These are phyloP conservation scores for Sporormia fimetaria DNA, from an alignment of 495 filamentous ascomycete species.

Conservation along the genomic window DNA sequence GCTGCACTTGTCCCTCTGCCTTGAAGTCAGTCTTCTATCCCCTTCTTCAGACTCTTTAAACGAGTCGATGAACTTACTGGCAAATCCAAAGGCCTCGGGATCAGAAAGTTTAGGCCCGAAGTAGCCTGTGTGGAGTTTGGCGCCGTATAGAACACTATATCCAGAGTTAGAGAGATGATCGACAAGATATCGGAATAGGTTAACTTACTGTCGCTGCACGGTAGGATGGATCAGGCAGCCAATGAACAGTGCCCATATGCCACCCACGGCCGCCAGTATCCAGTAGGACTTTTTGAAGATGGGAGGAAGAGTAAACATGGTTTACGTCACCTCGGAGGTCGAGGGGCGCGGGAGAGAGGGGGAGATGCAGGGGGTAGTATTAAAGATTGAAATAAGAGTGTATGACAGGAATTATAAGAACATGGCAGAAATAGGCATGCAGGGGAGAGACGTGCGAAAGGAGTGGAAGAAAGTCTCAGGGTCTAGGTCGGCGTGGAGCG, in stretches of 20 bases:
- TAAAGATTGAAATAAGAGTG: too few relatives aligned
- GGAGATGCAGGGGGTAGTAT: too few relatives aligned
- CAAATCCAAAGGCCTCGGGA: slow-evolving; percentile 70
- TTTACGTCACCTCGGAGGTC: too few relatives aligned
- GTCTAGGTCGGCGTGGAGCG: too few relatives aligned
- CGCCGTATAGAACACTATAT: slow-evolving; percentile 61
- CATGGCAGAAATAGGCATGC: too few relatives aligned
- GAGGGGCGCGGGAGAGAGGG: too few relatives aligned
- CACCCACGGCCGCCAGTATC: slow-evolving; percentile 32
- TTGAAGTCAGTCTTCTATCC: not conserved
- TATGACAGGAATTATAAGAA: too few relatives aligned
- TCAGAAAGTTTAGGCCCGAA: slow-evolving; percentile 59
- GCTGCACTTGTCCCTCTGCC: slow-evolving; percentile 32
- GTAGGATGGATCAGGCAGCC: slow-evolving; percentile 40
- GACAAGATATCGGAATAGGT: not conserved
- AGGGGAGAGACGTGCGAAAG: too few relatives aligned
- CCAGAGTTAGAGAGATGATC: not conserved
- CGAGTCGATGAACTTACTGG: slow-evolving; percentile 42
- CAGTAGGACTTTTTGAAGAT: slow-evolving; percentile 32
- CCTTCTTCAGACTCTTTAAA: slow-evolving; percentile 6
- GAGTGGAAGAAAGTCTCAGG: too few relatives aligned
- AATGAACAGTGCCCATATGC: slow-evolving; percentile 34
- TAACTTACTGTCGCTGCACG: slow-evolving; percentile 49
- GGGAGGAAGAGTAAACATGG: too few relatives aligned
- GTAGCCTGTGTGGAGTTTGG: slow-evolving; percentile 57